phyloP scores from a whole-genome alignment of 441 rosid species.

The Omphalea diandra region DNA sequence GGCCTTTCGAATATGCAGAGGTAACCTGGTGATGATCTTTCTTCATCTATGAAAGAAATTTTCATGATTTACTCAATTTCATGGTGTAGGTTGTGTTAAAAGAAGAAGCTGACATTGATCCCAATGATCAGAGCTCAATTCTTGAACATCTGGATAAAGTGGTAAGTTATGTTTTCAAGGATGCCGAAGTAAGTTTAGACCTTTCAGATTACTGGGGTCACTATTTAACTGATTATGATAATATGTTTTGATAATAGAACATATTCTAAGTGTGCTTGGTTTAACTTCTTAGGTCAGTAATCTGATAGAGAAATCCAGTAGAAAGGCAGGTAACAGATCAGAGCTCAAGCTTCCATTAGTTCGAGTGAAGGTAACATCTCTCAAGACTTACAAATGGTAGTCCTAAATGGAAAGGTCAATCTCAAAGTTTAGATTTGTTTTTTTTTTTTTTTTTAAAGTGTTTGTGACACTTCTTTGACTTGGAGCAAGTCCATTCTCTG shows the following conservation, averaged over 20 bases:
- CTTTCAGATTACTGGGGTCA: constrained; percentile 16
- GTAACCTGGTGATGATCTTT: constrained; percentile 33
- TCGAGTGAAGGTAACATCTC: constrained; percentile 74
- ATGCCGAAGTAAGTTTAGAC: constrained; percentile 17
- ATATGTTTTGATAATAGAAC: constrained; percentile 10
- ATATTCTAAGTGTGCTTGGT: constrained; percentile 16
- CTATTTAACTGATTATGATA: constrained; percentile 8
- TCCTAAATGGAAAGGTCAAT: background rate
- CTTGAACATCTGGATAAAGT: constrained; percentile 92
- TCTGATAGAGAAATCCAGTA: constrained; percentile 77
- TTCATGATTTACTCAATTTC: constrained; percentile 28
- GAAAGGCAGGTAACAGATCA: constrained; percentile 52
- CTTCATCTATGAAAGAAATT: constrained; percentile 15
- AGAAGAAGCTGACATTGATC: constrained; percentile 85
- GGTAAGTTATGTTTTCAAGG: constrained; percentile 42
- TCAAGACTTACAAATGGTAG: background rate
- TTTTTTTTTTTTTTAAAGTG: too few species aligned
- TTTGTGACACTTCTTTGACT: constrained; percentile 3
- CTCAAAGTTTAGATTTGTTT: constrained; percentile 13
- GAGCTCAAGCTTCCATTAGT: constrained; percentile 87
- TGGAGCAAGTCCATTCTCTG: background rate
- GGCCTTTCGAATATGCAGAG: constrained; percentile 96
- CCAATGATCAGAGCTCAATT: constrained; percentile 92
- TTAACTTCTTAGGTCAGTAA: constrained; percentile 54
- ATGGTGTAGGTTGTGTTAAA: constrained; percentile 72